These are phyloP conservation scores for Notholithocarpus densiflorus DNA, from an alignment of 306 rosid genomes.

Conservation along the genomic window DNA sequence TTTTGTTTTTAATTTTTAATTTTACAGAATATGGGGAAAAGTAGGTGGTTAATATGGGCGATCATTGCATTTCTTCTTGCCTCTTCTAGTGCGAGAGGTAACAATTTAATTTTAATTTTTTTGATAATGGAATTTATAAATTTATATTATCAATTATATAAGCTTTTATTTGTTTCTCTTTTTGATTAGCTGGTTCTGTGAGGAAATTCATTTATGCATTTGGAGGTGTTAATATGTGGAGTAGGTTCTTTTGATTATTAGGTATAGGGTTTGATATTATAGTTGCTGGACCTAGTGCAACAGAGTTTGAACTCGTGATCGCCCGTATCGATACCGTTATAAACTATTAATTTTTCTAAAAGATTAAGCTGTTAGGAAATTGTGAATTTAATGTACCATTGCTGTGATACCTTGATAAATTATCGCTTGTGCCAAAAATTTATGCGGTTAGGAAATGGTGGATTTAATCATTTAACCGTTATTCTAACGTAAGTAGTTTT, in stretches of 20 bases:
- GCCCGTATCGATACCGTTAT: too few relatives aligned
- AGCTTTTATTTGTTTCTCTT: background rate
- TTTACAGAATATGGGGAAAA: slow-evolving; percentile 50
- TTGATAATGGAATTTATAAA: background rate
- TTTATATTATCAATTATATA: background rate
- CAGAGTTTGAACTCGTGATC: too few relatives aligned
- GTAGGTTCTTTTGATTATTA: background rate
- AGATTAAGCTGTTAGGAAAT: too few relatives aligned
- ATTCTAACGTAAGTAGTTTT: too few relatives aligned
- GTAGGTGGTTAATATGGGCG: slow-evolving; percentile 45
- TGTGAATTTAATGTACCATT: too few relatives aligned
- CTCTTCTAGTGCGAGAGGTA: slow-evolving; percentile 62
- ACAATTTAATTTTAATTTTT: background rate
- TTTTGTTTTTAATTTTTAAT: background rate
- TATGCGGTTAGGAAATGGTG: too few relatives aligned
- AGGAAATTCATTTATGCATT: background rate
- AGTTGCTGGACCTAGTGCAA: background rate
- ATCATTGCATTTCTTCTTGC: slow-evolving; percentile 32
- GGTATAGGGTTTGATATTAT: background rate
- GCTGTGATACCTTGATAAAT: too few relatives aligned
- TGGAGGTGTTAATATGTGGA: background rate
- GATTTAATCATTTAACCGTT: too few relatives aligned
- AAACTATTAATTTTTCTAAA: too few relatives aligned
- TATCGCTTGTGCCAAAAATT: too few relatives aligned
- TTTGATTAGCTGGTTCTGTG: background rate